phyloP scores from a whole-genome alignment of 129 eudicot species.

The Artemisia annua region DNA sequence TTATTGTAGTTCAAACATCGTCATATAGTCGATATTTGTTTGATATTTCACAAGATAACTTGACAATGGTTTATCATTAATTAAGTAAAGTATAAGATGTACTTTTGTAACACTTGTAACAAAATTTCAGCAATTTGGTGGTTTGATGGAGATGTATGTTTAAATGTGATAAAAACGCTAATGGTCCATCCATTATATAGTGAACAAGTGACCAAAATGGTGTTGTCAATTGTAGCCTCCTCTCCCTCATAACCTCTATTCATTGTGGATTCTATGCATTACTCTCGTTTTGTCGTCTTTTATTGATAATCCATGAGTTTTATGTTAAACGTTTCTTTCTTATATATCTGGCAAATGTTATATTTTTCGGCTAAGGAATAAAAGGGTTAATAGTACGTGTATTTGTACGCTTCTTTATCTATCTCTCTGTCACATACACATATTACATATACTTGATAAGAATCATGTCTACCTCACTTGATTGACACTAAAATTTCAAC shows the following conservation, averaged over 20 bases:
- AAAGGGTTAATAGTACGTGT: neutral
- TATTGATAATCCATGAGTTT: neutral
- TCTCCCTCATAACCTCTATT: constrained; percentile 24
- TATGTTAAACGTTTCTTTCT: neutral
- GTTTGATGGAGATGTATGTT: constrained; percentile 32
- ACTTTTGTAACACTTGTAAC: constrained; percentile 38
- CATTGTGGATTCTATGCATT: constrained; percentile 17
- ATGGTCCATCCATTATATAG: constrained; percentile 34
- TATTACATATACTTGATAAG: constrained; percentile 2
- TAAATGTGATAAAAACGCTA: constrained; percentile 15
- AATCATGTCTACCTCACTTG: constrained; percentile 16
- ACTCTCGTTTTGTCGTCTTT: too few relatives aligned
- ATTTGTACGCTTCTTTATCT: constrained; percentile 12
- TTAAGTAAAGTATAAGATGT: constrained; percentile 29
- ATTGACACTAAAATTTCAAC: constrained; percentile 10
- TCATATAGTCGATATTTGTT: neutral
- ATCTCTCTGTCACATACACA: constrained; percentile 18
- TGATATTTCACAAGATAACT: neutral
- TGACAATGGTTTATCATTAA: constrained; percentile 20
- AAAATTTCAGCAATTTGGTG: constrained; percentile 39
- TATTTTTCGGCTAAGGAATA: neutral
- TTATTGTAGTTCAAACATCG: neutral
- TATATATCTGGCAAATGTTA: constrained; percentile 7
- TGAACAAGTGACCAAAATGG: constrained; percentile 39
- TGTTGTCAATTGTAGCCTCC: constrained; percentile 30